Evolutionary conservation across 441 rosid genomes (phyloP).

Genomic region (Raphanus hybrid): DNA sequence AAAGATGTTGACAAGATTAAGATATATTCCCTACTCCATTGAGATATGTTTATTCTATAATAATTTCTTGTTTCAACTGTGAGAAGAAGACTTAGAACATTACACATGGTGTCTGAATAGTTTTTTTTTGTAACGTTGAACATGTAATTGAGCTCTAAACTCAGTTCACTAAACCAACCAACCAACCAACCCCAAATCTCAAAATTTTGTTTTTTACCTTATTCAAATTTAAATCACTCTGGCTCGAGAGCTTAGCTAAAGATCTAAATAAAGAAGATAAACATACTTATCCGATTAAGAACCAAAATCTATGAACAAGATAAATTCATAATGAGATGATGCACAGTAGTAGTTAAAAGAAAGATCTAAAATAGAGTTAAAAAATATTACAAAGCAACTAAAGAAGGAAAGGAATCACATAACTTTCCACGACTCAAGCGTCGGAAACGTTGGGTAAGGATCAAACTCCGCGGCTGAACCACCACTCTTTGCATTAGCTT

Average conservation of each 20-base stretch:
- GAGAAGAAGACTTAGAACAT: background rate
- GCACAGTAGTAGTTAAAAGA: background rate
- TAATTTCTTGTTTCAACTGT: background rate
- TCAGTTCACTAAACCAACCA: no score
- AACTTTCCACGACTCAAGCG: conserved; percentile 45
- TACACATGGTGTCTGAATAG: background rate
- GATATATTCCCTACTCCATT: conserved; percentile 22
- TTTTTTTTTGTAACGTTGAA: no score
- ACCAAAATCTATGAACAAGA: conserved; percentile 30
- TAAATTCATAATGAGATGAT: conserved; percentile 1
- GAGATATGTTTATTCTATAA: background rate
- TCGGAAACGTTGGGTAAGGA: conserved; percentile 33
- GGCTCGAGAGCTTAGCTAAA: conserved; percentile 1
- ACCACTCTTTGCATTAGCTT: background rate
- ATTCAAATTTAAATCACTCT: background rate
- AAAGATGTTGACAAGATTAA: conserved; percentile 13
- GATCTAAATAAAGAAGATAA: no score
- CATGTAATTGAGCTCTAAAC: no score
- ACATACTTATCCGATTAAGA: conserved; percentile 6
- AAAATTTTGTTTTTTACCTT: background rate
- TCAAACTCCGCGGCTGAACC: conserved; percentile 18
- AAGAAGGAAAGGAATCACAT: no score
- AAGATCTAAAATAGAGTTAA: no score
- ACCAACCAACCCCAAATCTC: background rate
- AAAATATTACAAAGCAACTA: no score